Conservation (phyloP, 176 grass and related monocot species). For the Stipa capillata region DNA sequence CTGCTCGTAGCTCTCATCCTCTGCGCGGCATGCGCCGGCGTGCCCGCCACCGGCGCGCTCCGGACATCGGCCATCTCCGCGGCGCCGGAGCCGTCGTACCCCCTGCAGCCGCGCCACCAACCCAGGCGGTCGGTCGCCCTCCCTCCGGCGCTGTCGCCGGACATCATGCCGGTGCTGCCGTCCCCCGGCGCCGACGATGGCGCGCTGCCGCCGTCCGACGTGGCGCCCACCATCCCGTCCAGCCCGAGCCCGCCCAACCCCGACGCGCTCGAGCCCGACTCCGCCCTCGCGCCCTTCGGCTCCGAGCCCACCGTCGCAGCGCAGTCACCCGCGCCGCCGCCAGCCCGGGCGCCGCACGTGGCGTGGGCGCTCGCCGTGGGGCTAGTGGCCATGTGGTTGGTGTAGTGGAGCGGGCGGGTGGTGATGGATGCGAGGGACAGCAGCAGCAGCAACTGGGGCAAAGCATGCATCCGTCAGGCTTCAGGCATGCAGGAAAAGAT, state of each 20-base stretch:
- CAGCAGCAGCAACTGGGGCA: background rate
- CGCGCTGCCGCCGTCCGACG: conserved; percentile 20
- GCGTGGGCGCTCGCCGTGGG: conserved; percentile 3
- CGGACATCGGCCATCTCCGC: conserved; percentile 53
- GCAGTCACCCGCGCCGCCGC: conserved; percentile 19
- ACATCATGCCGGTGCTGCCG: conserved; percentile 59
- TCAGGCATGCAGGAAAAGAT: conserved; percentile 26
- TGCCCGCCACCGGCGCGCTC: background rate
- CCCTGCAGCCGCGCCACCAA: conserved; percentile 20
- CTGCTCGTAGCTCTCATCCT: background rate
- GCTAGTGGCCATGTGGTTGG: conserved; percentile 37
- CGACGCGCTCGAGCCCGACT: conserved; percentile 62
- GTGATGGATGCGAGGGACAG: background rate
- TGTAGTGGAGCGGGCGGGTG: conserved; percentile 7
- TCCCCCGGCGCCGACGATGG: conserved; percentile 25
- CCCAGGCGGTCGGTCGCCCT: conserved; percentile 27
- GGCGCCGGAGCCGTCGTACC: conserved; percentile 30
- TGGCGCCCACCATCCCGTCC: conserved; percentile 59
- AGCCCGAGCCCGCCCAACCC: conserved; percentile 95
- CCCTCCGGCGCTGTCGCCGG: conserved; percentile 39
- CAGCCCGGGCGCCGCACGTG: background rate
- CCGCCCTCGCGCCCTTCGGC: conserved; percentile 44
- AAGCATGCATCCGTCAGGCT: background rate
- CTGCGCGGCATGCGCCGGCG: background rate
- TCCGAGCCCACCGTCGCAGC: conserved; percentile 27